These are phyloP conservation scores for Cajanus cajan DNA, from an alignment of 306 rosid species.

Conservation along the genomic window DNA sequence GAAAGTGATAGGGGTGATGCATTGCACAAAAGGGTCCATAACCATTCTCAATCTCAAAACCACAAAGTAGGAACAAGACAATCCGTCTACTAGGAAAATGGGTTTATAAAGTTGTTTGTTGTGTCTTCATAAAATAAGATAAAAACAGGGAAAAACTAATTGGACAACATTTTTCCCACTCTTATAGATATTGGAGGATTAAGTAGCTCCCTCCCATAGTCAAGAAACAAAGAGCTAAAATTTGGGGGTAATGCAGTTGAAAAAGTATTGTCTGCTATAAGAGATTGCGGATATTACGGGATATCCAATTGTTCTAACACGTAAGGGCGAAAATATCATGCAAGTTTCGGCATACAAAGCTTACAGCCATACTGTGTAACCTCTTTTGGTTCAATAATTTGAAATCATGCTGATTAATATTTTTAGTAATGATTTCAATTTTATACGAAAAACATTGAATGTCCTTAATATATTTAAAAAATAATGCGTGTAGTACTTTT, in stretches of 20 bases:
- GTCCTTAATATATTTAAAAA: background rate
- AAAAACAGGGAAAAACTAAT: background rate
- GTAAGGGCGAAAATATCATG: background rate
- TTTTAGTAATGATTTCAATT: background rate
- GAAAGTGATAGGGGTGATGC: conserved; percentile 1
- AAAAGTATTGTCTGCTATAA: background rate
- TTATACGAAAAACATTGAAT: background rate
- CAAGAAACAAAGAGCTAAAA: background rate
- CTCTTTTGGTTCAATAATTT: background rate
- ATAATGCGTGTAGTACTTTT: background rate
- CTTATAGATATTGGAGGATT: background rate
- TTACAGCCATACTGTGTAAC: background rate
- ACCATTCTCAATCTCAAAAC: background rate
- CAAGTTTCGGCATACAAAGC: background rate
- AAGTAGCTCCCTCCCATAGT: background rate
- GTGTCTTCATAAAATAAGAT: background rate
- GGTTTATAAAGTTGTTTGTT: background rate
- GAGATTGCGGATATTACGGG: background rate
- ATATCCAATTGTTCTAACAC: background rate
- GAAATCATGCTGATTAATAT: background rate
- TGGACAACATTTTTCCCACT: background rate
- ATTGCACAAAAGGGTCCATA: background rate
- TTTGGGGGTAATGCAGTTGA: background rate
- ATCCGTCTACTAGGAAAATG: background rate
- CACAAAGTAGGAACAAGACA: background rate